A percentile compares a stretch with the other conserved stretches of the same genome.
These are phyloP conservation scores for Berberis vulgaris DNA, from an alignment of 164 flowering plant species.

Conservation along the genomic window DNA sequence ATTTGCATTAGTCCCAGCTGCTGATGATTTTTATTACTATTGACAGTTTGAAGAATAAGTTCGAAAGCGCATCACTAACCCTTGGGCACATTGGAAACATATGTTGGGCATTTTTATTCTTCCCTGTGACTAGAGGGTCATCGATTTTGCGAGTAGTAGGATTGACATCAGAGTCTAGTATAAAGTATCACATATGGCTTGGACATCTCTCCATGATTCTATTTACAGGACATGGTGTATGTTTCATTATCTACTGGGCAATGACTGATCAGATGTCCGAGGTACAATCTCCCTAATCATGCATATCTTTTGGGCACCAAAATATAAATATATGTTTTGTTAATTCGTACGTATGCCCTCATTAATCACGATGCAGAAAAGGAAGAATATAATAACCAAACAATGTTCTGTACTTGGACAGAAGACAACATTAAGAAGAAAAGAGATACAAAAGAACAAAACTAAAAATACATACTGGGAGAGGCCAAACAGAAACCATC, in stretches of 20 bases:
- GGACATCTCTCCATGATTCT: conserved; percentile 50
- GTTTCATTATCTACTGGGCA: conserved; percentile 41
- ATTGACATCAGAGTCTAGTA: conserved; percentile 52
- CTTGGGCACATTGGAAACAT: conserved; percentile 69
- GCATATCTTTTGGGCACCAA: too few relatives aligned
- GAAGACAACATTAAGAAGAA: too few relatives aligned
- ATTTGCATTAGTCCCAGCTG: too few relatives aligned
- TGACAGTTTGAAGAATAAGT: conserved; percentile 58
- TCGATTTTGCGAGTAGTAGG: conserved; percentile 60
- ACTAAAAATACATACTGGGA: too few relatives aligned
- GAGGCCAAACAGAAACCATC: too few relatives aligned
- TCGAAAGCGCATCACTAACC: conserved; percentile 28
- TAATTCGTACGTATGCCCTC: too few relatives aligned
- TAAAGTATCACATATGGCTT: conserved; percentile 74
- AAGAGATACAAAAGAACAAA: too few relatives aligned
- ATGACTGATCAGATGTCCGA: conserved; percentile 20
- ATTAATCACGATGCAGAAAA: too few relatives aligned
- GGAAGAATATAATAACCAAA: too few relatives aligned
- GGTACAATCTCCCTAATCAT: conserved; percentile 19
- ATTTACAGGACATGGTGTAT: conserved; percentile 52
- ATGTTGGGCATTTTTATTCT: conserved; percentile 53
- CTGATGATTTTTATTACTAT: too few relatives aligned
- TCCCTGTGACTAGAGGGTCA: conserved; percentile 71
- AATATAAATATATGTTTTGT: too few relatives aligned
- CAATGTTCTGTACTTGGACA: too few relatives aligned